A percentile compares a stretch with the other conserved stretches of the same genome.
Conservation (phyloP, 2,329 filamentous ascomycete genomes). For the Sporothrix schenckii region DNA sequence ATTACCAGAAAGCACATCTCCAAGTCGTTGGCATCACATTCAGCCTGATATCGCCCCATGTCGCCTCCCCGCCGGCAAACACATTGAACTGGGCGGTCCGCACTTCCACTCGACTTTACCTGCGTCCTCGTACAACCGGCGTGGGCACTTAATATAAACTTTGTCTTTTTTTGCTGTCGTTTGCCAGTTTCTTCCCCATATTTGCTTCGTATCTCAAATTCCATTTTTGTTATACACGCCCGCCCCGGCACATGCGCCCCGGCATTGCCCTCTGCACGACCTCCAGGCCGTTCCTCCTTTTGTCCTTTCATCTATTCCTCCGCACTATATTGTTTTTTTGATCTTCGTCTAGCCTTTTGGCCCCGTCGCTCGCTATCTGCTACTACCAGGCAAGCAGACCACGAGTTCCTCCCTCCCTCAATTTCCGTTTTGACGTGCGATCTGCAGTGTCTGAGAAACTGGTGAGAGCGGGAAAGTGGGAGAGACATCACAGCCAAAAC, state of each 20-base stretch:
- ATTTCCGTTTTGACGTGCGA: neutral
- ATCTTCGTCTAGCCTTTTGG: neutral
- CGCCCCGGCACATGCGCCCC: slow-evolving; percentile 14
- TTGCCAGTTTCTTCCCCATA: slow-evolving; percentile 8
- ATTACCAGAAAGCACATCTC: neutral
- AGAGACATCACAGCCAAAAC: slow-evolving; percentile 17
- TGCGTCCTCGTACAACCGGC: slow-evolving; percentile 18
- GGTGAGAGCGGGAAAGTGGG: neutral
- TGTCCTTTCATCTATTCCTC: neutral
- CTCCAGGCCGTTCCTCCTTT: neutral
- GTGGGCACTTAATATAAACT: slow-evolving; percentile 17
- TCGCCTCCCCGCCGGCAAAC: slow-evolving; percentile 9
- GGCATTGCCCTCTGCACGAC: slow-evolving; percentile 12
- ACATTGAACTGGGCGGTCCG: neutral
- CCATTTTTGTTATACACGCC: neutral
- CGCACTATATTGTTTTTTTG: neutral
- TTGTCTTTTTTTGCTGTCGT: neutral
- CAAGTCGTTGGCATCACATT: slow-evolving; percentile 19
- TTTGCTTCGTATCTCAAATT: neutral
- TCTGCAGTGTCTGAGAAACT: slow-evolving; percentile 11
- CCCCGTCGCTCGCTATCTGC: neutral
- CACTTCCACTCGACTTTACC: slow-evolving; percentile 11
- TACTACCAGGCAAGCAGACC: slow-evolving; percentile 6
- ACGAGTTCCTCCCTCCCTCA: neutral
- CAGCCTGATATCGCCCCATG: slow-evolving; percentile 26